A percentile compares a stretch with the other conserved stretches of the same genome.
phyloP scores from a whole-genome alignment of 768 basidiomycete genomes.

The Tephrocybe sp. region DNA sequence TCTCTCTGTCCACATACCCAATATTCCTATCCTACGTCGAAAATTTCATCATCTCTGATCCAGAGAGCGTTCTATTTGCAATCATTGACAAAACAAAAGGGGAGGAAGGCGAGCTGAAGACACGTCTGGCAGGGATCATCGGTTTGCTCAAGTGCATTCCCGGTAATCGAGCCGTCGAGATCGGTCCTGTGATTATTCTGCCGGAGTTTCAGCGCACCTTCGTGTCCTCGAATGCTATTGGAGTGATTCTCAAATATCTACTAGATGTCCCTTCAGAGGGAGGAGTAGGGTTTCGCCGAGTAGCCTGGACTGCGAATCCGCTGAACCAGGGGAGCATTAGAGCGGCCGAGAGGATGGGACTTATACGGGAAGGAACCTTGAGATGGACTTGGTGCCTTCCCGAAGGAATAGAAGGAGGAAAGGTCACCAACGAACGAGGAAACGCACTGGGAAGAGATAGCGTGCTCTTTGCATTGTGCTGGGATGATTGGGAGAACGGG shows the following conservation, averaged over 20 bases:
- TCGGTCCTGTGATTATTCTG: slow-evolving; percentile 47
- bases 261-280: slow-evolving; percentile 35
- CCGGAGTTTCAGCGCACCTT: slow-evolving; percentile 48
- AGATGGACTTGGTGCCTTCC: slow-evolving; percentile 49
- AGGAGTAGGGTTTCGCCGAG: slow-evolving; percentile 51
- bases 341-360: slow-evolving; percentile 52
- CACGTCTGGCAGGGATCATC: slow-evolving; percentile 47
- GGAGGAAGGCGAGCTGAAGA: slow-evolving; percentile 11
- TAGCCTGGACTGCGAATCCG: slow-evolving; percentile 50
- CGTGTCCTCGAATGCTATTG: slow-evolving; percentile 45
- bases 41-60: slow-evolving; percentile 23
- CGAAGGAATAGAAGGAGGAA: slow-evolving; percentile 27
- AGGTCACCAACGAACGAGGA: slow-evolving; percentile 25
- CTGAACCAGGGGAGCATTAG: slow-evolving; percentile 42
- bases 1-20: slow-evolving; percentile 27
- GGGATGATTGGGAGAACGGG: slow-evolving; percentile 54
- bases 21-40: slow-evolving; percentile 29
- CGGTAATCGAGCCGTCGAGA: slow-evolving; percentile 37
- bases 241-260: slow-evolving; percentile 37
- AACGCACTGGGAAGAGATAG: slow-evolving; percentile 37
- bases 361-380: slow-evolving; percentile 44
- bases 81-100: slow-evolving; percentile 47
- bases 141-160: slow-evolving; percentile 38
- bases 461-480: slow-evolving; percentile 36
- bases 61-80: slow-evolving; percentile 33